Percentiles rank a stretch among this genome's conserved stretches.
phyloP scores from a whole-genome alignment of 768 basidiomycete genomes.

The Suillus plorans region DNA sequence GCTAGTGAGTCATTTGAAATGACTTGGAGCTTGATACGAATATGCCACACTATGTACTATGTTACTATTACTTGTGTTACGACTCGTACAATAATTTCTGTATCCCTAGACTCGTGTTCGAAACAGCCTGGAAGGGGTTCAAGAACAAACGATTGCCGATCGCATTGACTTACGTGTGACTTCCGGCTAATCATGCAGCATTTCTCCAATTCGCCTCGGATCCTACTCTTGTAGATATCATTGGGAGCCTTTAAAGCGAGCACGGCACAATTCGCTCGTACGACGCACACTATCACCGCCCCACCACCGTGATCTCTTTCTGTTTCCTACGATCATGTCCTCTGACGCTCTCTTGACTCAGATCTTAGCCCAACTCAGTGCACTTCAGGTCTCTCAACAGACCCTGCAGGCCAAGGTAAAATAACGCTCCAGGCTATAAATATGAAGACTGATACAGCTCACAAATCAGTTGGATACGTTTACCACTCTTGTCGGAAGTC shows the following conservation, averaged over 20 bases:
- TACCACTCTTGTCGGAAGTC: slow-evolving; percentile 28
- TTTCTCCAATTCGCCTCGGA: slow-evolving; percentile 1
- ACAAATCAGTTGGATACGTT: slow-evolving; percentile 49
- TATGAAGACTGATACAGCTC: slow-evolving; percentile 5
- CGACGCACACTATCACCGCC: slow-evolving; percentile 10
- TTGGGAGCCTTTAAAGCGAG: not conserved
- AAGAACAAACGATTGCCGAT: not conserved
- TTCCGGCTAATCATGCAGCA: not conserved
- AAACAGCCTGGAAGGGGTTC: not conserved
- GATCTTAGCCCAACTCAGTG: slow-evolving; percentile 70
- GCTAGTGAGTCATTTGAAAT: not conserved
- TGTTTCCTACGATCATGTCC: slow-evolving; percentile 20
- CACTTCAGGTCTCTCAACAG: slow-evolving; percentile 74
- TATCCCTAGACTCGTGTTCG: not conserved
- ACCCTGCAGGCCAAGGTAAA: slow-evolving; percentile 75
- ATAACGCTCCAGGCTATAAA: not conserved
- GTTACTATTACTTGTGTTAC: not conserved
- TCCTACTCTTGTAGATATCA: not conserved
- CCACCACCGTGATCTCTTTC: slow-evolving; percentile 5
- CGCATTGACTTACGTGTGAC: not conserved
- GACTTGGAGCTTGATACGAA: not conserved
- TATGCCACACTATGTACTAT: not conserved
- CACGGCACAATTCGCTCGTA: slow-evolving; percentile 8
- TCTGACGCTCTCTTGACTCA: slow-evolving; percentile 65
- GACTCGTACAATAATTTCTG: not conserved